Evolutionary conservation across 148 eudicot genomes (phyloP).

Genomic region (Rhododendron kiyosumense): DNA sequence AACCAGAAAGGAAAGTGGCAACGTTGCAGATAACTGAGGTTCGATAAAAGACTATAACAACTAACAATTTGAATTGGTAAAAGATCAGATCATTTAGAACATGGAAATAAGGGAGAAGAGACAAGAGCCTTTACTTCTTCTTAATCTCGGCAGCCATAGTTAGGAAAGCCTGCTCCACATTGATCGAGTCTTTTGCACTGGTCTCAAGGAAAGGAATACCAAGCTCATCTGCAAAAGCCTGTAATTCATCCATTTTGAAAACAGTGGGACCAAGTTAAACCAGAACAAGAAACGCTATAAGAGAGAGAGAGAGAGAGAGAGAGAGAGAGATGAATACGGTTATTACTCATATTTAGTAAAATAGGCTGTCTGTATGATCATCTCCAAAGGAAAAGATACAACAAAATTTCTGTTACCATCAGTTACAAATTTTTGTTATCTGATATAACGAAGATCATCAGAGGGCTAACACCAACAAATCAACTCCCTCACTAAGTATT

Average conservation of each 20-base stretch:
- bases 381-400: not conserved
- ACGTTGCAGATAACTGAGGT: not conserved
- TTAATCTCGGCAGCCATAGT: constrained; percentile 91
- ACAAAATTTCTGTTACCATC: not conserved
- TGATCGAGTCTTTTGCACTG: constrained; percentile 90
- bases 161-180: constrained; percentile 94
- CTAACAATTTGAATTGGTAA: not conserved
- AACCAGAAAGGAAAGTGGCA: not conserved
- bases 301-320: not conserved
- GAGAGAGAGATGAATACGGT: not conserved
- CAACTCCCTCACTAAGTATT: not conserved
- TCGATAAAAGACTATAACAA: not conserved
- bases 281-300: not conserved
- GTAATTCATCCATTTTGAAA: constrained; percentile 12
- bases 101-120: not conserved
- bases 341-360: not conserved
- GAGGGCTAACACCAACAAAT: not conserved
- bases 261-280: not conserved
- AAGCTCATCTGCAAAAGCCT: constrained; percentile 96
- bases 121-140: constrained; percentile 54
- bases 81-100: not conserved
- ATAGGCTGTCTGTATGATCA: not conserved
- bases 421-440: not conserved
- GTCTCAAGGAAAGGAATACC: constrained; percentile 97
- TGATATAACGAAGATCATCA: not conserved